Evolutionary conservation across 2,329 filamentous ascomycete species (phyloP).

Genomic region (Plectosphaerella plurivora): DNA sequence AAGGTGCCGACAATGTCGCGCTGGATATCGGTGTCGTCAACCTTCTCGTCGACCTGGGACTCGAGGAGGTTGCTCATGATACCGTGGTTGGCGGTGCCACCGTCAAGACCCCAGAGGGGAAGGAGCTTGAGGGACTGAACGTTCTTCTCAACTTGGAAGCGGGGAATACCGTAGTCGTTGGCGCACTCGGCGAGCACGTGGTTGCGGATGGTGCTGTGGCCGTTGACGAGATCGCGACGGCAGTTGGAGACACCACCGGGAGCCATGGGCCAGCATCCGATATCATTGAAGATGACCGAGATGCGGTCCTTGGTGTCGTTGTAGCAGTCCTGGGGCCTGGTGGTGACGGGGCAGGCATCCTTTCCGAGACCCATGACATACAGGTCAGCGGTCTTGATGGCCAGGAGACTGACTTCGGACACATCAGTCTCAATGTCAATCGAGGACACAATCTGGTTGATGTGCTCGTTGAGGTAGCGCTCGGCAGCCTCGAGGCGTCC

Average conservation of each 20-base stretch:
- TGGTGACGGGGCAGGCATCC: constrained; percentile 34
- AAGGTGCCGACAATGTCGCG: constrained; percentile 48
- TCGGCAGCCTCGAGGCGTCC: constrained; percentile 37
- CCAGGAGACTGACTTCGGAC: constrained; percentile 29
- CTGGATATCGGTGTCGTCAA: constrained; percentile 31
- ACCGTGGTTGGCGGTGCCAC: constrained; percentile 46
- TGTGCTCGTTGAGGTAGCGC: constrained; percentile 31
- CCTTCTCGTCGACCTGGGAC: constrained; percentile 43
- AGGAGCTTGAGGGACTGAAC: constrained; percentile 49
- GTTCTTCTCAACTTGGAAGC: constrained; percentile 51
- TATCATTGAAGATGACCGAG: constrained; percentile 47
- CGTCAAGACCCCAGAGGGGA: constrained; percentile 50
- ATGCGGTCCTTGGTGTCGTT: constrained; percentile 41
- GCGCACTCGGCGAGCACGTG: constrained; percentile 51
- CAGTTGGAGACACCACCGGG: constrained; percentile 52
- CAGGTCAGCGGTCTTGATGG: constrained; percentile 32
- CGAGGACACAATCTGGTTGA: constrained; percentile 28
- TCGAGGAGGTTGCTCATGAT: constrained; percentile 50
- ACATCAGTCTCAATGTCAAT: constrained; percentile 33
- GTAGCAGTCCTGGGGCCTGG: constrained; percentile 33
- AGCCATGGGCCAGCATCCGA: constrained; percentile 48
- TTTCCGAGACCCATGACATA: constrained; percentile 36
- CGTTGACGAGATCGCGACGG: constrained; percentile 50
- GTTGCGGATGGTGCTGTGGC: constrained; percentile 46
- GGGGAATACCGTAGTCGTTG: constrained; percentile 50